Evolutionary conservation across 176 grass and related monocot genomes (phyloP).

Genomic region (Oryza officinalis): DNA sequence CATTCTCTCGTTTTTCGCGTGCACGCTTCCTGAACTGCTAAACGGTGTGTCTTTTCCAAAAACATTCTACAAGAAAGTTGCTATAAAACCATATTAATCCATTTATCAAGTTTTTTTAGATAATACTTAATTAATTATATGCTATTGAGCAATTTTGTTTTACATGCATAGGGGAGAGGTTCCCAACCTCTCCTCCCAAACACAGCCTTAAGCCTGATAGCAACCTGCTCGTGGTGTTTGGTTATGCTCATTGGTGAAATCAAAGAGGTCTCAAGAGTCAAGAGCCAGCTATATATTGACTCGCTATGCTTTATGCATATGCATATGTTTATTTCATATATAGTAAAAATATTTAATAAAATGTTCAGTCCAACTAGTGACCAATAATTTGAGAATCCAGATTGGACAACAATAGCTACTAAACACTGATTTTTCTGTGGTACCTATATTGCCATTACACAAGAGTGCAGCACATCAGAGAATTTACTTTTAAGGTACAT

Average conservation of each 20-base stretch:
- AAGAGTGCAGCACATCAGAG: not conserved
- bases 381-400: not conserved
- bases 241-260: not conserved
- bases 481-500: not conserved
- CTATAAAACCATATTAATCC: too few species aligned
- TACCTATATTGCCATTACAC: not conserved
- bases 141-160: too few species aligned
- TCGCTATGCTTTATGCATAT: not conserved
- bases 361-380: not conserved
- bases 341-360: not conserved
- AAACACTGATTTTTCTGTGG: not conserved
- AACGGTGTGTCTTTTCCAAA: too few species aligned
- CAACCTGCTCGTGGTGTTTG: not conserved
- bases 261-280: not conserved
- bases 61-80: too few species aligned
- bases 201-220: not conserved
- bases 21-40: too few species aligned
- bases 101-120: too few species aligned
- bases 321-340: too few species aligned
- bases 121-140: too few species aligned
- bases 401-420: not conserved
- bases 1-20: too few species aligned
- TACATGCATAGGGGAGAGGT: too few species aligned
- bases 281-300: not conserved
- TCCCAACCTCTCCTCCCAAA: too few species aligned